phyloP scores from a whole-genome alignment of 2,329 filamentous ascomycete species.

The Cadophora luteo-olivacea region DNA sequence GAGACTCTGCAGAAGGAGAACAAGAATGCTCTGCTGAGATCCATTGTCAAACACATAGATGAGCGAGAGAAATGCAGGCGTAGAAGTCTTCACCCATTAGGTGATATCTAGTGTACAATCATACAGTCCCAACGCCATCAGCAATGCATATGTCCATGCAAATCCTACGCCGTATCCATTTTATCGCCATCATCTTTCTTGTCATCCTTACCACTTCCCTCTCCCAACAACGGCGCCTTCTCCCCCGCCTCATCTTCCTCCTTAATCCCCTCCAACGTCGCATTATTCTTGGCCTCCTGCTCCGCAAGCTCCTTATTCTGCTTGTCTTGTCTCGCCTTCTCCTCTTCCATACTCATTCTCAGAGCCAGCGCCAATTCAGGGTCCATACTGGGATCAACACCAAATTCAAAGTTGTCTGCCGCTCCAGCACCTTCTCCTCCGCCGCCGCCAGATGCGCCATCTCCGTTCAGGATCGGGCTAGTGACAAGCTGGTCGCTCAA shows the following conservation, averaged over 20 bases:
- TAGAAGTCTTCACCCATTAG: slow-evolving; percentile 24
- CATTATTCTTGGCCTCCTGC: slow-evolving; percentile 71
- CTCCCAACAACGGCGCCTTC: slow-evolving; percentile 63
- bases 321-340: slow-evolving; percentile 92
- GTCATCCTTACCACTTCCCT: slow-evolving; percentile 64
- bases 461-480: slow-evolving; percentile 88
- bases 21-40: neutral
- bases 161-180: slow-evolving; percentile 83
- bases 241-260: slow-evolving; percentile 75
- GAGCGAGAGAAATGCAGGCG: slow-evolving; percentile 11
- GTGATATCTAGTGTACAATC: slow-evolving; percentile 45
- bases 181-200: slow-evolving; percentile 70
- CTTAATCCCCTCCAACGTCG: slow-evolving; percentile 80
- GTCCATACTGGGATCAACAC: slow-evolving; percentile 89
- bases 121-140: slow-evolving; percentile 46
- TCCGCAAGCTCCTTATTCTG: slow-evolving; percentile 78
- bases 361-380: slow-evolving; percentile 93
- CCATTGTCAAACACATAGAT: neutral
- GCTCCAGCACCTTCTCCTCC: slow-evolving; percentile 60
- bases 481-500: slow-evolving; percentile 91
- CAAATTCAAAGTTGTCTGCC: slow-evolving; percentile 77
- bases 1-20: neutral
- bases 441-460: slow-evolving; percentile 66
- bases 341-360: slow-evolving; percentile 97
- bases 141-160: slow-evolving; percentile 40